A percentile compares a stretch with the other conserved stretches of the same genome.
Evolutionary conservation across 495 filamentous ascomycete genomes (phyloP).

Genomic region (Xeromyces bisporus): DNA sequence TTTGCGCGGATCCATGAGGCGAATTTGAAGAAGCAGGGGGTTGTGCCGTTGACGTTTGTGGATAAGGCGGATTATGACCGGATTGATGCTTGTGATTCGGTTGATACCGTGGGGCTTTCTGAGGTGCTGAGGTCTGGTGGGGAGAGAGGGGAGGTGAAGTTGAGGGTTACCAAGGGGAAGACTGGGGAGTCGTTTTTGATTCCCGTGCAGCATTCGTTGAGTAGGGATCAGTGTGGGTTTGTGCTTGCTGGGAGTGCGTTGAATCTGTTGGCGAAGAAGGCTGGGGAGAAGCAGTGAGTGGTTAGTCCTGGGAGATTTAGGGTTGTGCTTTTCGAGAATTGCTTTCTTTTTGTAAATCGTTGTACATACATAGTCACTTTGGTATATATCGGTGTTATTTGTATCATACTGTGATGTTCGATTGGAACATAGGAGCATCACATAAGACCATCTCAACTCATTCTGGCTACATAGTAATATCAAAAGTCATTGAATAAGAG

Average conservation of each 20-base stretch:
- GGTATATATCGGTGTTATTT: no score
- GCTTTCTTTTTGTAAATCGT: no score
- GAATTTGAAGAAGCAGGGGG: conserved; percentile 97
- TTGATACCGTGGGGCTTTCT: conserved; percentile 55
- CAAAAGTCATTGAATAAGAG: no score
- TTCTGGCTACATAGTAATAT: no score
- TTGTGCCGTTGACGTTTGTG: conserved; percentile 80
- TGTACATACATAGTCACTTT: no score
- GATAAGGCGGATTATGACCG: conserved; percentile 75
- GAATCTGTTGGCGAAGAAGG: conserved; percentile 60
- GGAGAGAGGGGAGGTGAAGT: conserved; percentile 54
- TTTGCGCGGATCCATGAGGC: conserved; percentile 98
- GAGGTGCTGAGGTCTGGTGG: conserved; percentile 33
- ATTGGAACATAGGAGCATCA: no score
- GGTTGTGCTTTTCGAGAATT: no score
- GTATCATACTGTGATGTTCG: no score
- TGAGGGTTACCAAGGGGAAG: conserved; percentile 42
- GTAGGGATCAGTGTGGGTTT: conserved; percentile 74
- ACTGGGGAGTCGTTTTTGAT: conserved; percentile 40
- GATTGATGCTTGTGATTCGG: conserved; percentile 64
- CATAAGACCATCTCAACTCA: no score
- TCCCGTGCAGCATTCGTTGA: conserved; percentile 60
- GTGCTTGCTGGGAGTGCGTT: conserved; percentile 86
- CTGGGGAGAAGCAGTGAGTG: conserved; percentile 1
- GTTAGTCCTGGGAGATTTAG: no score